phyloP scores from a whole-genome alignment of 345 rosid genomes.

The Salix brachista region DNA sequence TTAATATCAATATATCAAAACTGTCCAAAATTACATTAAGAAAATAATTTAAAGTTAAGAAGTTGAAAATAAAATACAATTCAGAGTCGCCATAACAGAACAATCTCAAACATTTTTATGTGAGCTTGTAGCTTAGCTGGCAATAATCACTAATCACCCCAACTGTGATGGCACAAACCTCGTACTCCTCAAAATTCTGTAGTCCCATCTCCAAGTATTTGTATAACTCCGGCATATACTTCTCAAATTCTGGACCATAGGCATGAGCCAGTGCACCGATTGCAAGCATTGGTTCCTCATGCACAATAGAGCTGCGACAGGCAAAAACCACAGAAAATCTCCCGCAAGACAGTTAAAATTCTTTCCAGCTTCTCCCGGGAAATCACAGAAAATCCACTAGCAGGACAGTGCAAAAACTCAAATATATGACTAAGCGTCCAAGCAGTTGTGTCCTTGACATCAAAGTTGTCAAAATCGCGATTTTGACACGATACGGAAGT shows the following conservation, averaged over 20 bases:
- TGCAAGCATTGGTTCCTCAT: conserved; percentile 99
- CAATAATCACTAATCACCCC: conserved; percentile 73
- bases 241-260: conserved; percentile 67
- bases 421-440: conserved; percentile 91
- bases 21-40: no score
- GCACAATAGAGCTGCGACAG: conserved; percentile 87
- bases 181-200: conserved; percentile 87
- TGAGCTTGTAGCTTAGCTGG: no score
- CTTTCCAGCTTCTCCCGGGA: conserved; percentile 57
- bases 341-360: conserved; percentile 57
- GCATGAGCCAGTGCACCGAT: conserved; percentile 95
- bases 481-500: no score
- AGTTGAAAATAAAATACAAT: no score
- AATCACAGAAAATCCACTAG: conserved; percentile 62
- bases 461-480: no score
- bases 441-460: conserved; percentile 90
- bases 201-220: conserved; percentile 84
- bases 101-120: no score
- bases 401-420: conserved; percentile 80
- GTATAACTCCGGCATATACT: conserved; percentile 74
- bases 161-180: conserved; percentile 83
- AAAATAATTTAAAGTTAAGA: no score
- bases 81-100: no score
- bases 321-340: conserved; percentile 73
- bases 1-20: no score